Evolutionary conservation across 306 rosid species (phyloP).

Genomic region (Cucurbita pepo): DNA sequence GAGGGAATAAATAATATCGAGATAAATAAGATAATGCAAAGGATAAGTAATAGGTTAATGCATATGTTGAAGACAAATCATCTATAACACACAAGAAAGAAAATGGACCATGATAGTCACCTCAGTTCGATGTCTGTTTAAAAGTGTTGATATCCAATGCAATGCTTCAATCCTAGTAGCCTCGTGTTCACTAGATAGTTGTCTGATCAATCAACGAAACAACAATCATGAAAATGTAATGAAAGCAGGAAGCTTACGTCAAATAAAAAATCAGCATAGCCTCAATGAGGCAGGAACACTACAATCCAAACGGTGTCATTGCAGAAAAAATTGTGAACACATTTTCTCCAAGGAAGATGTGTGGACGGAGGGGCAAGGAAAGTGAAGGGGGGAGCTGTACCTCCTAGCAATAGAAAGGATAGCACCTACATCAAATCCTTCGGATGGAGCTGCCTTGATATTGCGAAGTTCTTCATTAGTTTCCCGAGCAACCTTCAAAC

Average conservation of each 20-base stretch:
- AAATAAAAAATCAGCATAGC: conserved; percentile 2
- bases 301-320: neutral
- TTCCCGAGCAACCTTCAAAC: conserved; percentile 85
- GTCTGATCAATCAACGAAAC: conserved; percentile 47
- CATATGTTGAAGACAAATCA: neutral
- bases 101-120: conserved; percentile 22
- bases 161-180: conserved; percentile 92
- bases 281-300: neutral
- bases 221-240: conserved; percentile 14
- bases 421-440: conserved; percentile 76
- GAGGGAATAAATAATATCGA: neutral
- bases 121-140: conserved; percentile 67
- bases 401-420: conserved; percentile 79
- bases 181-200: conserved; percentile 80
- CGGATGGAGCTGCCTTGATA: conserved; percentile 65
- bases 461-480: conserved; percentile 94
- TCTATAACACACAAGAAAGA: neutral
- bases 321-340: neutral
- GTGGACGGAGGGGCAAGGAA: neutral
- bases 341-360: conserved; percentile 7
- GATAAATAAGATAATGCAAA: neutral
- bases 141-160: conserved; percentile 86
- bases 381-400: conserved; percentile 24
- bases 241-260: neutral
- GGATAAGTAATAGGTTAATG: neutral